Evolutionary conservation across 257 asterid genomes (phyloP).

Genomic region (Solanum clarkiae): DNA sequence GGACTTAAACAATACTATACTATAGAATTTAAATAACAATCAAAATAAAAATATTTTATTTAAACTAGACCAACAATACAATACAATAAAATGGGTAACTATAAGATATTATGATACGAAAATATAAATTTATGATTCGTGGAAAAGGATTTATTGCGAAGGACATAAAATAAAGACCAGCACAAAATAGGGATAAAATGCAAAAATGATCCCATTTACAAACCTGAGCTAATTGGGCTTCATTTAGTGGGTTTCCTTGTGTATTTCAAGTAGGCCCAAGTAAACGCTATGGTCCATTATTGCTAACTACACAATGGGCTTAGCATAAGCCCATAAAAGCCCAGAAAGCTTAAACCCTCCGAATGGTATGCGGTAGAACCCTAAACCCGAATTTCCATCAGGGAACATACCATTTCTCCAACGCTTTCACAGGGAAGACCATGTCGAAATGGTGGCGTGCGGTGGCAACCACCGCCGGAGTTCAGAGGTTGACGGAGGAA

Average conservation of each 20-base stretch:
- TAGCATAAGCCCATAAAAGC: background rate
- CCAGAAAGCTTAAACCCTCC: constrained; percentile 8
- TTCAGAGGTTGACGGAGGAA: constrained; percentile 13
- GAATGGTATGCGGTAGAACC: background rate
- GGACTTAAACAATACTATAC: no score
- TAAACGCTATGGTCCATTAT: background rate
- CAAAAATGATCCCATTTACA: background rate
- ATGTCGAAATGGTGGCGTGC: constrained; percentile 89
- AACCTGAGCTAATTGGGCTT: background rate
- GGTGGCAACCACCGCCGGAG: constrained; percentile 32
- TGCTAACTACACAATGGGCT: background rate
- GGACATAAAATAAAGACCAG: background rate
- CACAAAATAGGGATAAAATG: background rate
- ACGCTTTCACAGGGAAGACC: background rate
- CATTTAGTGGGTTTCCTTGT: background rate
- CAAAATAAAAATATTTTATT: no score
- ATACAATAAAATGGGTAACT: no score
- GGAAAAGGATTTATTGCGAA: background rate
- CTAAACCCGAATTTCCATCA: background rate
- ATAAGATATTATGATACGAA: background rate
- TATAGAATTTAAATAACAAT: no score
- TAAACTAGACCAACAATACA: no score
- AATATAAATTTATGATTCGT: no score
- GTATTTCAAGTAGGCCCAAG: background rate
- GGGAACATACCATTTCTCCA: background rate